Percentiles rank a stretch among this genome's conserved stretches.
phyloP scores from a whole-genome alignment of 2,329 filamentous ascomycete genomes.

The Shiraia bambusicola region DNA sequence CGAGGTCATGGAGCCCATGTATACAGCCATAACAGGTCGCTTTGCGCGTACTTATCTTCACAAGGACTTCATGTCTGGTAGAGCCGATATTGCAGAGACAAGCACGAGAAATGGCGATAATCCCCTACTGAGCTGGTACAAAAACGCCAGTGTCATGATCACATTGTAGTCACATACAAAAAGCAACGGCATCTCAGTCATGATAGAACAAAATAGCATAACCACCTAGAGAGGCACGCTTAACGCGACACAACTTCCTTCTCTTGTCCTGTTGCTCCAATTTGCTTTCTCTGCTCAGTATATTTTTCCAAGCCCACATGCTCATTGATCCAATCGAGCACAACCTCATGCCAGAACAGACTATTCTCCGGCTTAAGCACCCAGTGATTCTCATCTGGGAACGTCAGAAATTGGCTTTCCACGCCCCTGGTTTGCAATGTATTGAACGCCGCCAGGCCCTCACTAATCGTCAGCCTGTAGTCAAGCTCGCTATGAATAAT shows the following conservation, averaged over 20 bases:
- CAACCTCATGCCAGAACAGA: constrained; percentile 84
- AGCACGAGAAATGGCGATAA: constrained; percentile 90
- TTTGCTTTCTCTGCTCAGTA: constrained; percentile 21
- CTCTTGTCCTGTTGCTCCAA: neutral
- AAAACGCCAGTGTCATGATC: constrained; percentile 89
- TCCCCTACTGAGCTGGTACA: constrained; percentile 87
- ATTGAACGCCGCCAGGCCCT: constrained; percentile 84
- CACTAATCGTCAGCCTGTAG: constrained; percentile 81
- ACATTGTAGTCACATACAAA: constrained; percentile 62
- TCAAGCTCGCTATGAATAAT: constrained; percentile 90
- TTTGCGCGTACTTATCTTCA: constrained; percentile 82
- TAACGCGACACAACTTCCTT: neutral
- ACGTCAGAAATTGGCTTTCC: constrained; percentile 75
- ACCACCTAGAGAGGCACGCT: neutral
- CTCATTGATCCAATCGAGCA: constrained; percentile 73
- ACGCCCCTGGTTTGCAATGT: constrained; percentile 74
- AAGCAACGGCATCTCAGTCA: neutral
- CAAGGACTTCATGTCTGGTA: constrained; percentile 84
- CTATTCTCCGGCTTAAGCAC: constrained; percentile 91
- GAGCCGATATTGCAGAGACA: constrained; percentile 90
- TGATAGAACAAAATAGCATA: no score
- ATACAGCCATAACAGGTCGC: constrained; percentile 89
- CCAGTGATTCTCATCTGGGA: constrained; percentile 80
- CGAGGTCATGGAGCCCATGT: constrained; percentile 83
- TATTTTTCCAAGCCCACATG: constrained; percentile 56